Base-by-base conservation (phyloP, 129 eudicot genomes). In the Tagetes patula region DNA sequence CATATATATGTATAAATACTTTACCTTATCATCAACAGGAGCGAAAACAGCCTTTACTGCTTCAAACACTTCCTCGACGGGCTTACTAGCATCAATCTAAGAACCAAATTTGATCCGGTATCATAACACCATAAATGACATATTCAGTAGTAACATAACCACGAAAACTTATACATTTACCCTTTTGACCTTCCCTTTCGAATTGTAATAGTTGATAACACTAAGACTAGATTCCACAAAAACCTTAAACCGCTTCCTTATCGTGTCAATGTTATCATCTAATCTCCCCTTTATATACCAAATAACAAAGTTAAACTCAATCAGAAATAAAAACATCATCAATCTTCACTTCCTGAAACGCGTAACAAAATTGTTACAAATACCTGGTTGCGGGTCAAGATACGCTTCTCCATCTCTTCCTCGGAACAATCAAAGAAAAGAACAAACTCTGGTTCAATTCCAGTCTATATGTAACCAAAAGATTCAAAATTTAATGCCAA, bases 351-450 rank as follows among this genome's bases (percentile, higher is more conserved):
- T 56, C 1, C 30, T 30, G 38, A 56, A 30, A 30, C 12, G 27
- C 3, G 54, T 48, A 27, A 56, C 39, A 56, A 56, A 33, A 48
- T 11, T 48, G 27, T 12, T 4, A 0, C 20, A 11, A 12, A 4
- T 67, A 94, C 98, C 96, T 94, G 96, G 81, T 94, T 94, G 70
- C 98, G 85, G 75, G 88, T 34, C 82, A 94, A 81, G 38, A 94
- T 84, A 74, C 97, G 98, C 81, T 69, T 88, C 88, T 94, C 91
- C 98, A 94, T 94, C 80, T 90, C 98, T 84, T 90, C 97, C 78
- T 86, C 96, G 0, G 98, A 80, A 64, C 98, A 94, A 60, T 33
- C 20, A 34, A 60, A 60, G 66, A 60, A 60, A 60, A 60, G 42
- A 60, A 60, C 66, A 34, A 60, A 60, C 43, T 60, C 66, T 31